Base-by-base conservation (phyloP, 495 filamentous ascomycete species). In the Pseudevernia furfuracea region DNA sequence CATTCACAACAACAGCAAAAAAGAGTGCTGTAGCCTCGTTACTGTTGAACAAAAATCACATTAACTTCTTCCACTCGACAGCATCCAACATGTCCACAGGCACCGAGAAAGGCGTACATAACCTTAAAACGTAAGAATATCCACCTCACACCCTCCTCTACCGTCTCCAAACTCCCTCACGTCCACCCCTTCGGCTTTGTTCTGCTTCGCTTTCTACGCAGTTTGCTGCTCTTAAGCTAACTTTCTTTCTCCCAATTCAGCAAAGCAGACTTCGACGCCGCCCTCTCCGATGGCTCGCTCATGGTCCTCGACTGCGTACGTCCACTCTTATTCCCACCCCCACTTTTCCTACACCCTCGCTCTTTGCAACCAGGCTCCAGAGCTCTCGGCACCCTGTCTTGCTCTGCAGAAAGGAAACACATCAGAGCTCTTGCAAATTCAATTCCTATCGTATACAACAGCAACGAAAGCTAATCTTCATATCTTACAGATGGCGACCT, bases 231-330 rank as follows among this genome's bases (percentile, higher is more conserved):
- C 14, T 5, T 5, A 5, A 53, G 30, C 52, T 55, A 34, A 55
- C 52, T 21, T 21, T 55, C 28, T 55, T 12, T 9, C 21, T 44
- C 41, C 19, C 12, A 4, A 23, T 66, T 74, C 71, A 96, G 90
- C 63, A 79, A 79, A 67, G 73, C 75, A 0, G 80, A 85, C 39
- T 96, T 86, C 79, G 77, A 85, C 59, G 66, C 73, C 61, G 83
- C 82, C 52, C 63, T 91, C 60, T 69, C 76, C 41, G 63, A 74
- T 11, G 38, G 56, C 30, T 80, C 80, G 19, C 74, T 89, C 67
- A 81, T 96, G 68, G 78, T 97, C 68, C 72, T 96, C 74, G 93
- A 97, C 81, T 91, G 85, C 79, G 52, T 55, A 55, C 17, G 52
- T 55, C 5, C 49, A 14, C 4, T 32, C 28, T 12, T 23, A 49